Evolutionary conservation across 257 asterid genomes (phyloP), one percentile per base, ranked within the genome.

Genomic region (Solanum ossicruentum): DNA sequence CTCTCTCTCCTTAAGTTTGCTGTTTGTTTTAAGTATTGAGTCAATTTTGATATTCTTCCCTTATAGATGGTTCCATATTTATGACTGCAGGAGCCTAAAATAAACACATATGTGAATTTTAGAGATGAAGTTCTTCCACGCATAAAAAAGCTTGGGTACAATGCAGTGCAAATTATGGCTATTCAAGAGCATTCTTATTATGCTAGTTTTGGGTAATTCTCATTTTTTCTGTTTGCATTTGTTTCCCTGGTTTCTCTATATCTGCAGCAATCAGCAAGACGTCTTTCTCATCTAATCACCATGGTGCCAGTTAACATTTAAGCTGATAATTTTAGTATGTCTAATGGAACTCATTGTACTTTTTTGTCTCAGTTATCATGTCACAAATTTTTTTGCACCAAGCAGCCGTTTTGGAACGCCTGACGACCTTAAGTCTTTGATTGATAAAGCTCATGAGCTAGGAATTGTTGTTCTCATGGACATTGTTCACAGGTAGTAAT

Each of bases 161-260:
- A 97, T 89, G 99, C 98, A 66, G 98, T 97, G 90, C 99, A 97
- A 91, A 92, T 97, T 71, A 97, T 97, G 99, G 99, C 99, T 84
- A 97, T 97, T 88, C 99, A 95, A 91, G 99, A 97, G 95, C 99
- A 97, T 89, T 94, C 99, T 52, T 97, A 97, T 88, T 97, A 97
- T 92, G 99, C 98, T 87, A 94, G 99, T 89, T 97, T 97, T 87
- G 99, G 99, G 99, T 97, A 97, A 83, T 84, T 61, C 36, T 82
- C 70, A 39, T 11, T 83, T 81, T 66, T 79, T 39, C 47, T 77
- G 84, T 39, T 36, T 84, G 65, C 49, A 52, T 78, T 78, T 78
- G 83, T 78, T 78, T 28, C 49, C 7, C 65, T 52, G 65, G 49
- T 78, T 78, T 0, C 49, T 52, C 65, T 52, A 26, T 73, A 75